Percentiles rank a stretch among this genome's conserved stretches.
Conservation (phyloP, 2,329 filamentous ascomycete genomes). For the Colletotrichum agaves region DNA sequence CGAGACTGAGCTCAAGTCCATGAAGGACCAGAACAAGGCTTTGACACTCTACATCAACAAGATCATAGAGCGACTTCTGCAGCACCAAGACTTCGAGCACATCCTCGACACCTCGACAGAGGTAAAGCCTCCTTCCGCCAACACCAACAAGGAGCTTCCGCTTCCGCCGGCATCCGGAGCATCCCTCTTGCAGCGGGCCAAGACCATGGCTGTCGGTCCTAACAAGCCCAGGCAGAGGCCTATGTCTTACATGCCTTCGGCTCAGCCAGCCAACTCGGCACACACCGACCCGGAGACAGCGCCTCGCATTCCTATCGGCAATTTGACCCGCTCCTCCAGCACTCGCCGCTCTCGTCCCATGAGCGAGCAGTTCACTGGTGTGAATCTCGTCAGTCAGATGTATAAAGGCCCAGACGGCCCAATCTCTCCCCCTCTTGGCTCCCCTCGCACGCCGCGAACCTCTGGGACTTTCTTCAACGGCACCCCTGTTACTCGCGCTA, state of each 20-base stretch:
- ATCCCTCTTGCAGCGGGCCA: constrained; percentile 70
- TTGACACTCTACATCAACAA: constrained; percentile 98
- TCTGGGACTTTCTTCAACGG: constrained; percentile 73
- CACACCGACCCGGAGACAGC: constrained; percentile 77
- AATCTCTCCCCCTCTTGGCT: constrained; percentile 67
- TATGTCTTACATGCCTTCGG: constrained; percentile 65
- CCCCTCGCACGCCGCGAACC: constrained; percentile 69
- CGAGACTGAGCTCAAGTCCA: constrained; percentile 80
- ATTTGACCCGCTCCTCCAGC: constrained; percentile 63
- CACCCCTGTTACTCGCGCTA: constrained; percentile 63
- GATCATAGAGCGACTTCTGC: constrained; percentile 94
- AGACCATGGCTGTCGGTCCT: constrained; percentile 65
- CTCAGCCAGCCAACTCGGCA: constrained; percentile 48
- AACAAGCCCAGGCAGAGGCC: constrained; percentile 62
- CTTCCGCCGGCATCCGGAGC: constrained; percentile 68
- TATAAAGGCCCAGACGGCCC: constrained; percentile 79
- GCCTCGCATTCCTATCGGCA: constrained; percentile 78
- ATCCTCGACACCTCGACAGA: constrained; percentile 82
- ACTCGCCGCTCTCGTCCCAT: constrained; percentile 67
- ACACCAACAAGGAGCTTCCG: constrained; percentile 86
- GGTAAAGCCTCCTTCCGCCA: constrained; percentile 48
- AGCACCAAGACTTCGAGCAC: constrained; percentile 94
- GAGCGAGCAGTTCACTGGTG: constrained; percentile 71
- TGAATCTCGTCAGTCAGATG: constrained; percentile 87
- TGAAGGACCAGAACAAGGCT: constrained; percentile 96